Base-by-base conservation (phyloP, 768 basidiomycete species). In the Chiua virens region DNA sequence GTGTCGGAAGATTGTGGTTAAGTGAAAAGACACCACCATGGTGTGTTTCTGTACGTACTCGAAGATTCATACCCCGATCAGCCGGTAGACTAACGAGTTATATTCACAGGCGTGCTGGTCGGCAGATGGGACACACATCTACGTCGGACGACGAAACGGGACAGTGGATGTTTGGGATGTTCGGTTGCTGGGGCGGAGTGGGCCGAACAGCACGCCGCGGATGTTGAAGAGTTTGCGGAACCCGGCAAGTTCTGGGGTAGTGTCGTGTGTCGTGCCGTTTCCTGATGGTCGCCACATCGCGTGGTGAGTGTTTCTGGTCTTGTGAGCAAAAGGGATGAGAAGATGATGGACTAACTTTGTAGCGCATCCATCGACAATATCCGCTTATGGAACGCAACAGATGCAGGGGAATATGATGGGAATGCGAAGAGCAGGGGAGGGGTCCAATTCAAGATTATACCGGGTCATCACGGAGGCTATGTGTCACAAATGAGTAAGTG, bases 81-180 rank as follows among this genome's bases (percentile, higher is more conserved):
- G 42, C 41, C 42, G 37, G 25, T 17, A 46, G 42, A 50, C 10
- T 51, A 21, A 37, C 17, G 10, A 50, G 45, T n/a, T 23, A 25
- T 5, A 34, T 62, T 57, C 36, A 38, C 60, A 98, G 95, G 94
- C 95, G 15, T 94, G 89, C 67, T 98, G 96, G 94, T 93, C 92
- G 6, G 79, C 84, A 3, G 85, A 92, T 56, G 95, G 96, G 15
- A 78, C 78, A 5, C 89, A 95, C 55, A 84, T 99, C 40, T 91
- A 91, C 66, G 94, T 90, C 13, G 95, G 96, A 9, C 78, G 96
- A 57, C 79, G 95, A 43, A 94, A 95, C 58, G 91, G 91, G 21
- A 86, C 88, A 1, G 81, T 98, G 44, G 92, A 97, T 62, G 82
- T 97, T 15, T 98, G 92, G 90, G 97, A 98, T 65, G 85, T 95